Conservation (phyloP, 495 filamentous ascomycete species). For the Hypoxylon lienhwacheense region DNA sequence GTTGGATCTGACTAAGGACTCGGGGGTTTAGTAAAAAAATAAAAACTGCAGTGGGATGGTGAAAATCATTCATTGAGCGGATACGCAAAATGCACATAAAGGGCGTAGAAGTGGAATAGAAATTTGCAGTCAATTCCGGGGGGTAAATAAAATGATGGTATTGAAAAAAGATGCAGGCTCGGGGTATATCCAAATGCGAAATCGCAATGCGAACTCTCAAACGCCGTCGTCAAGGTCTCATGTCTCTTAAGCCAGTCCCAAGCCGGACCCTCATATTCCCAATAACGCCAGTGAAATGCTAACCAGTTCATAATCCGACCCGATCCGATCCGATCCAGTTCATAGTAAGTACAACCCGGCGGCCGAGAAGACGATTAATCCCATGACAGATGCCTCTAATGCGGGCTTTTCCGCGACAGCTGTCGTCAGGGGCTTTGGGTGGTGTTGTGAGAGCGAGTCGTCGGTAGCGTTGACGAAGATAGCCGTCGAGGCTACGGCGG, state of each 20-base stretch:
- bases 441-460: slow-evolving; percentile 9
- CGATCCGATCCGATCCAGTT: slow-evolving; percentile 2
- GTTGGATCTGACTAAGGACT: no score
- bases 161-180: slow-evolving; percentile 11
- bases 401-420: slow-evolving; percentile 28
- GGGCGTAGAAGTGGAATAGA: no score
- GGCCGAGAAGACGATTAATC: slow-evolving; percentile 37
- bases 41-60: no score
- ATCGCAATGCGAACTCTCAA: slow-evolving; percentile 7
- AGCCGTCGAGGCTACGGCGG: slow-evolving; percentile 15
- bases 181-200: slow-evolving; percentile 28
- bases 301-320: neutral
- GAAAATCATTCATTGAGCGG: no score
- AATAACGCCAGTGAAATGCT: slow-evolving; percentile 31
- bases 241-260: slow-evolving; percentile 7
- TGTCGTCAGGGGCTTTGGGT: slow-evolving; percentile 19
- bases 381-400: slow-evolving; percentile 39
- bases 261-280: slow-evolving; percentile 11
- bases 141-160: slow-evolving; percentile 8
- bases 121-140: neutral
- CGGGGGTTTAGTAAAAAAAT: no score
- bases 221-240: slow-evolving; percentile 15
- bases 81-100: no score
- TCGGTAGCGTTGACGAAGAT: slow-evolving; percentile 30
- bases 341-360: slow-evolving; percentile 36